Evolutionary conservation across 192 early-diverging fungal genomes (phyloP).

Genomic region (Phycomyces blakesleeanus): DNA sequence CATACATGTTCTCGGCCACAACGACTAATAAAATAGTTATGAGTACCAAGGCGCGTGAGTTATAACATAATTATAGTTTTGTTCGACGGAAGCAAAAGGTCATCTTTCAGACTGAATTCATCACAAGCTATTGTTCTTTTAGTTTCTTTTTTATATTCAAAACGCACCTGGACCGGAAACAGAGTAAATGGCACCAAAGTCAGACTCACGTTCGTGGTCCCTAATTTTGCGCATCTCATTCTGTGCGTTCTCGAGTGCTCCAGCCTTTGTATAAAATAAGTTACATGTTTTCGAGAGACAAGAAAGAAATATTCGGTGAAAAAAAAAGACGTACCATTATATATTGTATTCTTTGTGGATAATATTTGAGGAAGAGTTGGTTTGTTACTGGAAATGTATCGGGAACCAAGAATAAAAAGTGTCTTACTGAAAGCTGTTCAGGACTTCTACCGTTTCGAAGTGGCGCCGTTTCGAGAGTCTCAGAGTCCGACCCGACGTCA

Average conservation of each 20-base stretch:
- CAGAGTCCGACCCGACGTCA: background rate
- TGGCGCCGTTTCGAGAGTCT: background rate
- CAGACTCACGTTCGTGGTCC: slow-evolving; percentile 80
- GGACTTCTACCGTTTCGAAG: slow-evolving; percentile 3
- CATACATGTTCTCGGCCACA: slow-evolving; percentile 96
- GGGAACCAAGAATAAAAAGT: too few species aligned
- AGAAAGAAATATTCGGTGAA: background rate
- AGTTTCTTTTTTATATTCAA: background rate
- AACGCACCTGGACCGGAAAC: slow-evolving; percentile 95
- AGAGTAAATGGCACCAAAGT: slow-evolving; percentile 90
- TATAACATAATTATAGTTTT: background rate
- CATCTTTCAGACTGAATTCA: background rate
- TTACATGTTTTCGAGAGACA: background rate
- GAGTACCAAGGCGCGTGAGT: background rate
- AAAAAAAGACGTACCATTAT: slow-evolving; percentile 10
- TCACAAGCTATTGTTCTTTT: background rate
- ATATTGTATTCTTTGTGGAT: background rate
- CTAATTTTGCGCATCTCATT: slow-evolving; percentile 78
- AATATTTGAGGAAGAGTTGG: too few species aligned
- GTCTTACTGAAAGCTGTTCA: background rate
- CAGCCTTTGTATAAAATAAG: slow-evolving; percentile 55
- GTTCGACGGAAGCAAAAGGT: too few species aligned
- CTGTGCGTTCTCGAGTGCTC: slow-evolving; percentile 86
- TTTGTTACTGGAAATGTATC: too few species aligned
- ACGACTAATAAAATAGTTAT: slow-evolving; percentile 64